phyloP scores from a whole-genome alignment of 768 basidiomycete species.

The Amanita pseudoporphyria region DNA sequence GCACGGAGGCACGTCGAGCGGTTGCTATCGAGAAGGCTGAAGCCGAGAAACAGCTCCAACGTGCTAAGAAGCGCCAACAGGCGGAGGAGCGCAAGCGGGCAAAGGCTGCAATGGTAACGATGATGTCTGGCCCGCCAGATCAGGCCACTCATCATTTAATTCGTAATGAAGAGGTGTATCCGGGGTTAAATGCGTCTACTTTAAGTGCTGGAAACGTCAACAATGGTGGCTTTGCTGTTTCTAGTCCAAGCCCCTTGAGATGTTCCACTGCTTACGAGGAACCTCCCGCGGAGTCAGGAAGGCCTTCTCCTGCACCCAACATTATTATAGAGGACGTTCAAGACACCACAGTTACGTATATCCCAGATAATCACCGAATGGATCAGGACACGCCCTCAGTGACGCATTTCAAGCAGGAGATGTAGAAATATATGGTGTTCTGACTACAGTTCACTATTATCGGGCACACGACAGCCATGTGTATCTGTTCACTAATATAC shows the following conservation, averaged over 20 bases:
- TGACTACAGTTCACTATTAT: too few species aligned
- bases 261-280: conserved; percentile 29
- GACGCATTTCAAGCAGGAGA: too few species aligned
- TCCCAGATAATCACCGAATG: neutral
- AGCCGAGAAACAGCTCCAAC: conserved; percentile 40
- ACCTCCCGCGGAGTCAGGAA: neutral
- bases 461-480: too few species aligned
- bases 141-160: neutral
- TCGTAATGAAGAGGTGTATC: conserved; percentile 5
- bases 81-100: conserved; percentile 35
- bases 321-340: neutral
- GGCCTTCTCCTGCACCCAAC: neutral
- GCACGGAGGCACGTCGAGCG: conserved; percentile 27
- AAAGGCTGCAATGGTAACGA: conserved; percentile 8
- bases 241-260: conserved; percentile 35
- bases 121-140: neutral
- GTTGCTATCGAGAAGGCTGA: conserved; percentile 32
- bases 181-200: neutral
- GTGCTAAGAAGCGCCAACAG: conserved; percentile 39
- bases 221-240: conserved; percentile 15
- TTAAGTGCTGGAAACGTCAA: neutral
- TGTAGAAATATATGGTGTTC: too few species aligned
- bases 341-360: neutral
- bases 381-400: neutral
- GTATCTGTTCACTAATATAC: neutral